Base-by-base conservation (phyloP, 345 rosid species). In the Rhodamnia argentea region DNA sequence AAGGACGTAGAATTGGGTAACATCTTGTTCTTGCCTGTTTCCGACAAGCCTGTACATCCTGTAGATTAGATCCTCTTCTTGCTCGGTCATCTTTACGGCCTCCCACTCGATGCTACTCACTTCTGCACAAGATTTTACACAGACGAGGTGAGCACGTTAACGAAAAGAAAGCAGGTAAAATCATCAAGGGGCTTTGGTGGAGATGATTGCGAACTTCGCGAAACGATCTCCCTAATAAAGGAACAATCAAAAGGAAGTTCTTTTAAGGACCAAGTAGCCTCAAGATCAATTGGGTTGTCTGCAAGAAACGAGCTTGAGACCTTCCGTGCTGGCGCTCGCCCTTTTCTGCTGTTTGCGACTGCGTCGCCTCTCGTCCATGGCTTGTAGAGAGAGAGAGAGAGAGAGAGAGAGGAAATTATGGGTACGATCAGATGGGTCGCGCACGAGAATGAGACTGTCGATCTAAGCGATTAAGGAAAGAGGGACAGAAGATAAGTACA, bases 11-110 rank as follows among this genome's bases (percentile, higher is more conserved):
- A 84, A 26, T 24, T 58, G 47, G 53, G 47, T 60, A 84, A 22
- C 22, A 51, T 44, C 40, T 44, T 9, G 58, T 29, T 27, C 86
- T 62, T 88, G 92, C 97, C 97, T 91, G 85, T 92, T 94, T 82
- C 95, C 97, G 60, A 94, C 92, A 55, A 94, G 94, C 86, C 89
- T 91, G 57, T 92, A 84, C 95, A 94, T 94, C 87, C 95, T 90
- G 88, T 85, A 87, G 90, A 94, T 92, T 87, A 94, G 95, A 90
- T 94, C 97, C 87, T 92, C 94, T 76, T 94, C 95, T 89, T 92
- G 94, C 75, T 91, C 93, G 4, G 90, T 89, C 95, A 92, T 90
- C 83, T 90, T 87, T 56, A 94, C 90, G 89, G 89, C 90, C 62
- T 92, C 92, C 97, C 97, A 93, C 86, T 90, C 92, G 27, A 88